A percentile compares a stretch with the other conserved stretches of the same genome.
Evolutionary conservation across 2,329 filamentous ascomycete genomes (phyloP).

Genomic region (Aureobasidium sp.): DNA sequence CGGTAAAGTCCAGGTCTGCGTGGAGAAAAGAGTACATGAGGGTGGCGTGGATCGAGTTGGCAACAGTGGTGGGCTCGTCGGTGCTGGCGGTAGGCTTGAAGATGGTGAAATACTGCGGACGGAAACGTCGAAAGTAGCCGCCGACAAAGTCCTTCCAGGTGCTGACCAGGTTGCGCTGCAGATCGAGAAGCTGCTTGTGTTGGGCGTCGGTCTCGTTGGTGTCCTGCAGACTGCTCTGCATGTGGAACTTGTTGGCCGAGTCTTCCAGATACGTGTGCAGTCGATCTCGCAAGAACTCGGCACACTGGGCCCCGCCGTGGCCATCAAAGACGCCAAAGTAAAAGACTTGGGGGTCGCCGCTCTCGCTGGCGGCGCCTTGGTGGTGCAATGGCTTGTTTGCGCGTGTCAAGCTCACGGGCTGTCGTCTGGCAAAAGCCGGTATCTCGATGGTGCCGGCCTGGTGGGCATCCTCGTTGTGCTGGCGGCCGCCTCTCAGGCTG

Average conservation of each 20-base stretch:
- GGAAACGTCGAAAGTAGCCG: conserved; percentile 89
- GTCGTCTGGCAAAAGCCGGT: conserved; percentile 81
- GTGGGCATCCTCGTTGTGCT: conserved; percentile 88
- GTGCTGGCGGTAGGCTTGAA: conserved; percentile 28
- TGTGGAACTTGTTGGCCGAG: conserved; percentile 65
- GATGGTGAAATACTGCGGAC: conserved; percentile 61
- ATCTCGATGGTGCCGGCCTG: conserved; percentile 92
- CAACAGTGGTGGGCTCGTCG: conserved; percentile 24
- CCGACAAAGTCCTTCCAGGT: conserved; percentile 81
- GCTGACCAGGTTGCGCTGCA: conserved; percentile 65
- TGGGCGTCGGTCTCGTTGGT: conserved; percentile 19
- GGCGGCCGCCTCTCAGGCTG: conserved; percentile 70
- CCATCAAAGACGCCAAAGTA: conserved; percentile 97
- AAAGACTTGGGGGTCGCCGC: conserved; percentile 90
- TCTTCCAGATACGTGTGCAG: conserved; percentile 86
- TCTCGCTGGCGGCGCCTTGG: conserved; percentile 59
- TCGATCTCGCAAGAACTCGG: conserved; percentile 74
- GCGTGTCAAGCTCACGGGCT: conserved; percentile 57
- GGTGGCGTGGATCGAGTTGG: conserved; percentile 62
- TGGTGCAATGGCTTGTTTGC: conserved; percentile 22
- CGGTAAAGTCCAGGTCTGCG: conserved; percentile 89
- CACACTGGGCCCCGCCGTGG: conserved; percentile 85
- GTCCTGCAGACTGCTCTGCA: conserved; percentile 65
- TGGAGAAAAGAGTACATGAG: conserved; percentile 89
- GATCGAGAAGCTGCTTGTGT: conserved; percentile 45